A percentile compares a stretch with the other conserved stretches of the same genome.
These are phyloP conservation scores for Lanmaoa pseudosensibilis DNA, from an alignment of 768 basidiomycete genomes.

Conservation along the genomic window DNA sequence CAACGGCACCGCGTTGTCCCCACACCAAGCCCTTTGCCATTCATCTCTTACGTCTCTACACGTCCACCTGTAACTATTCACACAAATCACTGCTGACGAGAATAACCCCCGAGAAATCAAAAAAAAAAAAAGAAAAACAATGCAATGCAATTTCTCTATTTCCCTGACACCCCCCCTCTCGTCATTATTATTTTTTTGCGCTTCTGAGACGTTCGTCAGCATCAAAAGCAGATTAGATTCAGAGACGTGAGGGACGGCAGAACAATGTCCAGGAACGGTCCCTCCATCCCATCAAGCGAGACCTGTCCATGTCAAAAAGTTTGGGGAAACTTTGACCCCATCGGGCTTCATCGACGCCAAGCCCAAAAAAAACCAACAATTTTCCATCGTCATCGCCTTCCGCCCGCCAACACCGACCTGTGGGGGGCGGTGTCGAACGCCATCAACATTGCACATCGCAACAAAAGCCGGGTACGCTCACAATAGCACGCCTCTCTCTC, in stretches of 20 bases:
- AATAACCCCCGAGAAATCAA: conserved; percentile 1
- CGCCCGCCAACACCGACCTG: not conserved
- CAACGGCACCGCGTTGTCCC: conserved; percentile 24
- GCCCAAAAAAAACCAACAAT: not conserved
- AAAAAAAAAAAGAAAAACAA: conserved; percentile 2
- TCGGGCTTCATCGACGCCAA: not conserved
- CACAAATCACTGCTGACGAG: conserved; percentile 7
- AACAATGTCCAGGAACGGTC: conserved; percentile 16
- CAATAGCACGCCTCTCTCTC: not conserved
- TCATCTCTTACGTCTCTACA: conserved; percentile 19
- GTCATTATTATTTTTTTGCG: conserved; percentile 12
- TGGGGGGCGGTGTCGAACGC: not conserved
- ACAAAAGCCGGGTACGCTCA: not conserved
- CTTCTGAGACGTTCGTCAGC: conserved; percentile 4
- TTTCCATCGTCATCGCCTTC: too few species aligned
- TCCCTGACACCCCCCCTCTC: conserved; percentile 5
- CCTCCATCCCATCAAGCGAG: not conserved
- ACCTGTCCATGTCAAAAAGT: not conserved
- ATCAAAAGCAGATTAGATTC: conserved; percentile 4
- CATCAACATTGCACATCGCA: not conserved
- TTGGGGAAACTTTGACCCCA: not conserved
- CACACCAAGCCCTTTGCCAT: conserved; percentile 15
- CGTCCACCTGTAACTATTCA: conserved; percentile 14
- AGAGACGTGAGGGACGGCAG: not conserved
- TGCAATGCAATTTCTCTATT: not conserved